Conservation (phyloP, 495 filamentous ascomycete species). For the Chaetomium fimeti region DNA sequence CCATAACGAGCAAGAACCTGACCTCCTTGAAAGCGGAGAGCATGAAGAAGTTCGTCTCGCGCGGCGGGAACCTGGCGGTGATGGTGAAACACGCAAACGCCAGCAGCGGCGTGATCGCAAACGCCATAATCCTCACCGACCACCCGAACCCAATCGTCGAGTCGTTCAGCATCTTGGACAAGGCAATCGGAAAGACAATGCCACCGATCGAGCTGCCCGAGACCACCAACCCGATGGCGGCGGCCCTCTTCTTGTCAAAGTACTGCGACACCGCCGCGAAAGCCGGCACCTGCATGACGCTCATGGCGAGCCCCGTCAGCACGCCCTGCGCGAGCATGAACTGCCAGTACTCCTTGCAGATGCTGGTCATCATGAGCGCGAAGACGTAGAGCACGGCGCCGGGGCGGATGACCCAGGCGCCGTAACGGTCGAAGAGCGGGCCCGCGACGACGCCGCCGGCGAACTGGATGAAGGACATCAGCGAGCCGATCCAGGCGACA, state of each 20-base stretch:
- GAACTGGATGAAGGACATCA: conserved; percentile 51
- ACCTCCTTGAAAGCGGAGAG: conserved; percentile 42
- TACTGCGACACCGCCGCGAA: conserved; percentile 54
- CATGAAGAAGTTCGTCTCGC: conserved; percentile 45
- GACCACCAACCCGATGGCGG: conserved; percentile 55
- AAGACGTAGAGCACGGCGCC: conserved; percentile 41
- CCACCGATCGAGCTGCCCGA: conserved; percentile 59
- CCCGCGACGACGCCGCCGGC: conserved; percentile 46
- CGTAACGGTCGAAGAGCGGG: conserved; percentile 54
- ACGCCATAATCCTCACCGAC: conserved; percentile 58
- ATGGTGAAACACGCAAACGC: conserved; percentile 45
- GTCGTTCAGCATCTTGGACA: conserved; percentile 44
- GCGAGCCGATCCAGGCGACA: conserved; percentile 62
- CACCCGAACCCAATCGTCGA: conserved; percentile 55
- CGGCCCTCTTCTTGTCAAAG: conserved; percentile 54
- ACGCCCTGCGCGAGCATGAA: conserved; percentile 63
- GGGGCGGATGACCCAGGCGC: conserved; percentile 44
- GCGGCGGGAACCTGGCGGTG: conserved; percentile 46
- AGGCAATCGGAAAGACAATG: conserved; percentile 49
- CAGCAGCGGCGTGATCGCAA: conserved; percentile 54
- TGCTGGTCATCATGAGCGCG: conserved; percentile 55
- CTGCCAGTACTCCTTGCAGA: conserved; percentile 60
- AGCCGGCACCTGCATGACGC: conserved; percentile 52
- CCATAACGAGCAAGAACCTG: conserved; percentile 40
- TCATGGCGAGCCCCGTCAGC: conserved; percentile 51